Evolutionary conservation across 352 stramenopile genomes (phyloP).

Genomic region (Phytophthora citrophthora): DNA sequence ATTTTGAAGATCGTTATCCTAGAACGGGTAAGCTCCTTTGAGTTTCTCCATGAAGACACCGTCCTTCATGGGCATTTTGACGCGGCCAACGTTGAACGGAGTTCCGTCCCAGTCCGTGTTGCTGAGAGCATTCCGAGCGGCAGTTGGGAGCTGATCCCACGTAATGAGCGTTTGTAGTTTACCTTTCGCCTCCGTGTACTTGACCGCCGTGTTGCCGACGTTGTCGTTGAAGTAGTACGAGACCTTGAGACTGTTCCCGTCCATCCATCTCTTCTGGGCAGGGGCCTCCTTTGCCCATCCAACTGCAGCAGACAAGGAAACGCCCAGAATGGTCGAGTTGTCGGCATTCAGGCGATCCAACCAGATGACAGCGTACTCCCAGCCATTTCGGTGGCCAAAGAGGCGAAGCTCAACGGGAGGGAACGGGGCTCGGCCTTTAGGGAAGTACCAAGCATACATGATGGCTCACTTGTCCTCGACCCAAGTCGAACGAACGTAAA

Average conservation of each 20-base stretch:
- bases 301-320: slow-evolving; percentile 24
- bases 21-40: slow-evolving; percentile 15
- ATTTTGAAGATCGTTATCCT: slow-evolving; percentile 1
- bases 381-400: slow-evolving; percentile 41
- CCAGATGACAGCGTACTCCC: slow-evolving; percentile 52
- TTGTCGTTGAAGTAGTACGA: slow-evolving; percentile 37
- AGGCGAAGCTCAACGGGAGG: neutral
- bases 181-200: slow-evolving; percentile 25
- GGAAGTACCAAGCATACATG: slow-evolving; percentile 47
- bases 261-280: slow-evolving; percentile 16
- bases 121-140: slow-evolving; percentile 23
- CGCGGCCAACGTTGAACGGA: slow-evolving; percentile 18
- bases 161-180: slow-evolving; percentile 22
- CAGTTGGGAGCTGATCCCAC: slow-evolving; percentile 31
- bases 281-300: slow-evolving; percentile 31
- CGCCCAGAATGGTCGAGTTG: slow-evolving; percentile 24
- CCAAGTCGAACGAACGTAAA: slow-evolving; percentile 29
- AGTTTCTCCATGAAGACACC: slow-evolving; percentile 37
- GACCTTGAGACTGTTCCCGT: slow-evolving; percentile 31
- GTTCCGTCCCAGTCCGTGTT: slow-evolving; percentile 33
- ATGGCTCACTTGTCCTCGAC: slow-evolving; percentile 20
- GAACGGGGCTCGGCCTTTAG: slow-evolving; percentile 34
- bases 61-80: slow-evolving; percentile 41
- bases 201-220: slow-evolving; percentile 19
- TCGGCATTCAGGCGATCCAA: slow-evolving; percentile 23